Conservation (phyloP, 495 filamentous ascomycete species). For the Cenococcum geophilum region DNA sequence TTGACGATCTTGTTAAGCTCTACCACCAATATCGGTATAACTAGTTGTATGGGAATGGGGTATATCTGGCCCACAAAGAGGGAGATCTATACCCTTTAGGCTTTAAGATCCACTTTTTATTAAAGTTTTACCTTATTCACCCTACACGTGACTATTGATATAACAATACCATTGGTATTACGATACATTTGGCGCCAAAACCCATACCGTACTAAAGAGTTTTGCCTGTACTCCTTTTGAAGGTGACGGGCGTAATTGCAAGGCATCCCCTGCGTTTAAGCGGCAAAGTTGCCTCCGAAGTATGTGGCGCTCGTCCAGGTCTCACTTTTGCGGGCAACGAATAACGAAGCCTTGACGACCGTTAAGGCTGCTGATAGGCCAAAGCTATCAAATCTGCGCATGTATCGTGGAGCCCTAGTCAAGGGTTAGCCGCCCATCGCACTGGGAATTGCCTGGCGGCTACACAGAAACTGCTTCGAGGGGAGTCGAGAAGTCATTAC, state of each 20-base stretch:
- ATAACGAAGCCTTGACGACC: neutral
- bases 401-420: neutral
- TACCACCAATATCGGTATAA: too few species aligned
- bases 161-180: too few species aligned
- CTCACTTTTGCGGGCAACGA: neutral
- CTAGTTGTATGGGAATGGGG: too few species aligned
- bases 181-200: too few species aligned
- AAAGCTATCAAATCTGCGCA: neutral
- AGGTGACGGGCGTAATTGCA: neutral
- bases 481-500: neutral
- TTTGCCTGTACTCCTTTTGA: too few species aligned
- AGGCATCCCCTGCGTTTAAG: neutral
- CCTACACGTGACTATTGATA: too few species aligned
- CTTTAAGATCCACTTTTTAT: too few species aligned
- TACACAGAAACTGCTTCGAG: constrained; percentile 18
- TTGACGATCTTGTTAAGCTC: too few species aligned
- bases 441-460: constrained; percentile 22
- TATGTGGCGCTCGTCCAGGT: neutral
- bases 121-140: too few species aligned
- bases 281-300: neutral
- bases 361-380: neutral
- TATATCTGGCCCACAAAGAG: too few species aligned
- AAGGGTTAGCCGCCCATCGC: constrained; percentile 19
- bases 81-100: too few species aligned
- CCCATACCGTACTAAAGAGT: too few species aligned